A percentile compares a stretch with the other conserved stretches of the same genome.
phyloP scores from a whole-genome alignment of 768 basidiomycete species.

The Rhodotorula babjevae region DNA sequence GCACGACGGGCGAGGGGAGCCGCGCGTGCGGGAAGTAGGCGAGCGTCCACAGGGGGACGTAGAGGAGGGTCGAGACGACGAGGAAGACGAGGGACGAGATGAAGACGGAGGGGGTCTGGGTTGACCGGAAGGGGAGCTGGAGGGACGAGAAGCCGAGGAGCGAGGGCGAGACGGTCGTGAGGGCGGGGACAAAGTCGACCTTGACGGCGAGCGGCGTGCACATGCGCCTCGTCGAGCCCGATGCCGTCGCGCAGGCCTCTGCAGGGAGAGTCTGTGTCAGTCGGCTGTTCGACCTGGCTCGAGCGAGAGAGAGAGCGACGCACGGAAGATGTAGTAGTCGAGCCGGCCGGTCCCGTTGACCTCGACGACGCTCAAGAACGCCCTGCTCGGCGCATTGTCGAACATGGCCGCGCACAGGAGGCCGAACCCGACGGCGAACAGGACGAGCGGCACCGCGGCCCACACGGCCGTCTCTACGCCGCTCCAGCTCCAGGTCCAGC shows the following conservation, averaged over 20 bases:
- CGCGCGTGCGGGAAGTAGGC: conserved; percentile 32
- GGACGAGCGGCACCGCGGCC: conserved; percentile 19
- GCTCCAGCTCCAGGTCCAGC: neutral
- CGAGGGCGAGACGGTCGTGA: conserved; percentile 8
- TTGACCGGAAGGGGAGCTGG: conserved; percentile 22
- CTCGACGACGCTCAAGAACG: conserved; percentile 17
- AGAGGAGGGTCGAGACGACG: conserved; percentile 17
- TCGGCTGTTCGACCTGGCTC: too few species aligned
- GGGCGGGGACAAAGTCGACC: conserved; percentile 18
- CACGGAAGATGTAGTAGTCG: conserved; percentile 26
- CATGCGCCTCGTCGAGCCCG: neutral
- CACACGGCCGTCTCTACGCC: conserved; percentile 12
- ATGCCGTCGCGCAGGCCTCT: conserved; percentile 22
- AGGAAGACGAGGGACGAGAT: conserved; percentile 14
- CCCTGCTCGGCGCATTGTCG: too few species aligned
- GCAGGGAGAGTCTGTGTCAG: neutral
- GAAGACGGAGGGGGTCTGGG: conserved; percentile 28
- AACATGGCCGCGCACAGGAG: neutral
- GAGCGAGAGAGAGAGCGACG: neutral
- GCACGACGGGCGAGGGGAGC: conserved; percentile 1
- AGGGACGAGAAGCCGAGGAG: conserved; percentile 27
- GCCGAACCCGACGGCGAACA: conserved; percentile 1
- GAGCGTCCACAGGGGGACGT: conserved; percentile 37
- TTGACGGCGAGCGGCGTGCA: neutral
- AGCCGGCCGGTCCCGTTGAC: conserved; percentile 13